Conservation (phyloP, 495 filamentous ascomycete genomes). For the Xylaria venustula region DNA sequence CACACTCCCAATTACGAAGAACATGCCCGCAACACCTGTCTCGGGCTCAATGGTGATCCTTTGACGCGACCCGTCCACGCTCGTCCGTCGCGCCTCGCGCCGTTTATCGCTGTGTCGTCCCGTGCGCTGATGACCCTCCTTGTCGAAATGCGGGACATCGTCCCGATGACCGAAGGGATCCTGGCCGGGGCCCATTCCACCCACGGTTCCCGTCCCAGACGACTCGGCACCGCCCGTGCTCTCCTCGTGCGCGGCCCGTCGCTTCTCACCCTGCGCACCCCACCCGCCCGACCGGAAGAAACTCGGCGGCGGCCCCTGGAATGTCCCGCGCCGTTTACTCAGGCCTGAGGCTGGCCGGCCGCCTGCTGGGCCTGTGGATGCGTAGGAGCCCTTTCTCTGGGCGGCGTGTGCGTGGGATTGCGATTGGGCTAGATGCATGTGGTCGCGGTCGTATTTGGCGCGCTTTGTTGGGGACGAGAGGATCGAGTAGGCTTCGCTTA, state of each 20-base stretch:
- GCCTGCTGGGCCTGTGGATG: conserved; percentile 55
- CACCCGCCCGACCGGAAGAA: conserved; percentile 82
- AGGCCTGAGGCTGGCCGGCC: conserved; percentile 78
- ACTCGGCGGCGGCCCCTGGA: conserved; percentile 82
- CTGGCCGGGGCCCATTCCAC: conserved; percentile 50
- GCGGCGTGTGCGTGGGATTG: conserved; percentile 20
- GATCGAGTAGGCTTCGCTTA: conserved; percentile 81
- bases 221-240: conserved; percentile 41
- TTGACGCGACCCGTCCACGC: conserved; percentile 2
- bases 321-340: conserved; percentile 68
- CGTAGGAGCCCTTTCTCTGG: conserved; percentile 39
- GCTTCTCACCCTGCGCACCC: conserved; percentile 52
- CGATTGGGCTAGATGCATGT: conserved; percentile 35
- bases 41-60: conserved; percentile 17
- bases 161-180: conserved; percentile 57
- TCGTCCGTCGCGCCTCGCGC: conserved; percentile 25
- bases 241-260: conserved; percentile 44
- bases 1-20: conserved; percentile 40
- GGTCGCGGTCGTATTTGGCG: conserved; percentile 73
- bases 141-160: conserved; percentile 65
- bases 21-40: conserved; percentile 33
- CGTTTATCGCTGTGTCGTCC: conserved; percentile 43
- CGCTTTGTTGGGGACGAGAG: conserved; percentile 72
- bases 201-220: conserved; percentile 30
- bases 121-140: conserved; percentile 60